Evolutionary conservation across 2,329 filamentous ascomycete genomes (phyloP), one percentile per base, ranked within the genome.

Genomic region (Xylaria multiplex): DNA sequence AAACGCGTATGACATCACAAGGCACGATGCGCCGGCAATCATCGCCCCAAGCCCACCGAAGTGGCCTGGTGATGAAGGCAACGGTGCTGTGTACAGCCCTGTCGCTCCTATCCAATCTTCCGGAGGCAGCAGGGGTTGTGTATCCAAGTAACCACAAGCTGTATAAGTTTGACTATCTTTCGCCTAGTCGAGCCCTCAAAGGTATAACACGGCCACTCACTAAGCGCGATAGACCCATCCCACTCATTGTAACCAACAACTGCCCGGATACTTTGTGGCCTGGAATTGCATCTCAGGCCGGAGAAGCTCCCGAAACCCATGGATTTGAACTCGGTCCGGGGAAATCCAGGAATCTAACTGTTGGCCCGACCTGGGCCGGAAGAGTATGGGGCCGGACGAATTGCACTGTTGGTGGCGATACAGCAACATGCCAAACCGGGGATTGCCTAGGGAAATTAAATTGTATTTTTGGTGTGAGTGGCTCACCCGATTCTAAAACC

Each of bases 381-480:
- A 87, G 93, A 60, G 83, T 96, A 32, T 96, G 92, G 93, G 93
- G 89, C 13, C 84, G 93, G 60, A 95, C 92, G 19, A 96, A 96
- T 75, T 96, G 93, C 80, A 91, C 86, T 45, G 93, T 93, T 77
- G 88, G 90, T 71, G 82, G 82, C 16, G 84, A 88, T 54, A 90
- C 89, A 1, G 88, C 84, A 58, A 88, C 90, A 24, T 96, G 93
- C 78, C 77, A 82, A 57, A 93, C 92, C 2, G 92, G 92, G 7
- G 92, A 96, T 77, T 96, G 93, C 77, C 88, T 88, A 65, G 88
- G 89, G 5, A 85, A 86, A 65, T 73, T 95, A 65, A 82, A 90
- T 74, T 96, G 91, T 80, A 81, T 86, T 72, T 87, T 86, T 71
- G 88, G 90, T 67, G 91, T 92, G 81, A 80, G 89, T 79, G 14